These are phyloP conservation scores for Saccharomycopsis javanensis DNA, from an alignment of 805 yeast species.

Conservation along the genomic window DNA sequence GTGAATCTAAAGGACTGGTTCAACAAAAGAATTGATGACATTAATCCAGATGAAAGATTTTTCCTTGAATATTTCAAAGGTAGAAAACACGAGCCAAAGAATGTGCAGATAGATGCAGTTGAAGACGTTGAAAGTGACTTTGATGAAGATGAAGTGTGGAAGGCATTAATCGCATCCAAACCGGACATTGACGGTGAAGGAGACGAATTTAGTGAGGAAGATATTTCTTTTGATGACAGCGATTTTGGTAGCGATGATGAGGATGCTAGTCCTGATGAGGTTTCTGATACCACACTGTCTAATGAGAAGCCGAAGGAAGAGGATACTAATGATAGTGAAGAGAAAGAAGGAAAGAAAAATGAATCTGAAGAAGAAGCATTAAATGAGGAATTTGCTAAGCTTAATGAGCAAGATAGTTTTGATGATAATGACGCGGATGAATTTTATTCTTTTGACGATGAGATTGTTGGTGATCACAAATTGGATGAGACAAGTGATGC, in stretches of 20 bases:
- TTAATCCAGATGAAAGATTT: conserved; percentile 82
- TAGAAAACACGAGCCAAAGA: conserved; percentile 36
- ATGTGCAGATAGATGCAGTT: conserved; percentile 27
- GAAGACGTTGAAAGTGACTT: conserved; percentile 36
- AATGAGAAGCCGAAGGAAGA: conserved; percentile 16
- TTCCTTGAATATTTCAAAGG: conserved; percentile 75
- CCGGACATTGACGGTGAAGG: conserved; percentile 51
- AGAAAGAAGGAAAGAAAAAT: conserved; percentile 27
- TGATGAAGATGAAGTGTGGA: conserved; percentile 70
- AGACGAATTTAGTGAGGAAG: conserved; percentile 42
- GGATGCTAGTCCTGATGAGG: conserved; percentile 23
- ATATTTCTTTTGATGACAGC: conserved; percentile 31
- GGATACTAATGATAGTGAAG: not conserved
- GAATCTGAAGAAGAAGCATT: conserved; percentile 29
- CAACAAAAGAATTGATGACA: conserved; percentile 46
- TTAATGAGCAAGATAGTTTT: conserved; percentile 22
- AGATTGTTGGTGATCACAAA: conserved; percentile 19
- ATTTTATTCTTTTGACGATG: conserved; percentile 23
- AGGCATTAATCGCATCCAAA: conserved; percentile 62
- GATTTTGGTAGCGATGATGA: conserved; percentile 25
- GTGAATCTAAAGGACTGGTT: conserved; percentile 84
- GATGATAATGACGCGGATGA: conserved; percentile 24
- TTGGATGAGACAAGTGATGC: conserved; percentile 23
- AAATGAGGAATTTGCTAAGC: conserved; percentile 31
- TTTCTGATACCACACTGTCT: too few relatives aligned